These are phyloP conservation scores for Trametes pubescens DNA, from an alignment of 1,284 basidiomycete species.

Conservation along the genomic window DNA sequence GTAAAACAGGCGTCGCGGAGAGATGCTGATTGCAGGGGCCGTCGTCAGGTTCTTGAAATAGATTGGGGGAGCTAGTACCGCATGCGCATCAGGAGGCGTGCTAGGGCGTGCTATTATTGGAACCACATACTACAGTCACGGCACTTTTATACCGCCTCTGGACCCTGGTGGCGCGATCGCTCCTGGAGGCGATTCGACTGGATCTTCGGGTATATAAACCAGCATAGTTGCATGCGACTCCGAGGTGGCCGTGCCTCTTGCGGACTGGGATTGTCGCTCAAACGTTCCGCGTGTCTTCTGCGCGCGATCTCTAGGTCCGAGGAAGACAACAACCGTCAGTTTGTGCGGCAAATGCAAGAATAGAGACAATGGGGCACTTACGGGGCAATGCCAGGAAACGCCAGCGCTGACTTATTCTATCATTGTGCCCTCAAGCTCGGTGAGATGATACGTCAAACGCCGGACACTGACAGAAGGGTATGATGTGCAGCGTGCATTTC, in stretches of 20 bases:
- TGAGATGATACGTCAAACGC: background rate
- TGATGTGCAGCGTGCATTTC: background rate
- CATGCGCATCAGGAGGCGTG: conserved; percentile 5
- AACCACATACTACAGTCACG: background rate
- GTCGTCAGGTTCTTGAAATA: conserved; percentile 25
- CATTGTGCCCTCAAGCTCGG: background rate
- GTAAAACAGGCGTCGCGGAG: background rate
- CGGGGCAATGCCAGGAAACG: background rate
- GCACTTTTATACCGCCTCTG: background rate
- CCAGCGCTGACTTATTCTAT: conserved; percentile 5
- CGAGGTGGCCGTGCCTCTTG: too few relatives aligned
- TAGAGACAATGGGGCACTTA: background rate
- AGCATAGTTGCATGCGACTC: background rate
- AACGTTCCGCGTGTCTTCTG: too few relatives aligned
- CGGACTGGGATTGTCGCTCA: too few relatives aligned
- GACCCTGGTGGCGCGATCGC: background rate
- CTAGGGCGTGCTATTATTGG: conserved; percentile 15
- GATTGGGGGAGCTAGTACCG: conserved; percentile 1
- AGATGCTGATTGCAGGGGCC: conserved; percentile 14
- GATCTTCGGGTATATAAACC: background rate
- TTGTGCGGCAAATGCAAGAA: background rate
- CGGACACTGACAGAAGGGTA: background rate
- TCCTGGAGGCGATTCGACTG: background rate
- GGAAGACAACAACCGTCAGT: background rate
- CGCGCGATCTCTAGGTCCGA: too few relatives aligned